phyloP scores from a whole-genome alignment of 768 basidiomycete genomes.

The Sporobolomyces pararoseus region DNA sequence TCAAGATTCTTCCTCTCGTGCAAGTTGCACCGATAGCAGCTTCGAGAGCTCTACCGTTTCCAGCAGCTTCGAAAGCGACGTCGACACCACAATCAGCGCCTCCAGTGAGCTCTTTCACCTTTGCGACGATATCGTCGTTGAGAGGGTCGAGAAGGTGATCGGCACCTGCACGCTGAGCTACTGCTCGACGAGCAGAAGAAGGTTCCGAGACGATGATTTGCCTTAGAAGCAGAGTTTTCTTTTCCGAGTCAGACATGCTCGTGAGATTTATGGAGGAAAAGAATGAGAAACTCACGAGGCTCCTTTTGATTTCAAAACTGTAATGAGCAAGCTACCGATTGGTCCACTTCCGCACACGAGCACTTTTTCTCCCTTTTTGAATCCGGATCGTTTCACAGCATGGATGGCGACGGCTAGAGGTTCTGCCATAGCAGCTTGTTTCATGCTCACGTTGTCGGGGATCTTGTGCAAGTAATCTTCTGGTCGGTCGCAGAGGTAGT shows the following conservation, averaged over 20 bases:
- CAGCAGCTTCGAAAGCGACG: constrained; percentile 56
- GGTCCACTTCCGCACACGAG: constrained; percentile 51
- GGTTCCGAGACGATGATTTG: constrained; percentile 54
- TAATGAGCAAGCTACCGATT: constrained; percentile 53
- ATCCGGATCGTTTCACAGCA: constrained; percentile 53
- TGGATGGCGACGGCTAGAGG: constrained; percentile 56
- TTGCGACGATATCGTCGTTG: constrained; percentile 45
- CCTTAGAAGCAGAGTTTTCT: no score
- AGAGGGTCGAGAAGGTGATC: constrained; percentile 51
- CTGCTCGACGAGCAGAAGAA: constrained; percentile 50
- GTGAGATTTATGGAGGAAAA: no score
- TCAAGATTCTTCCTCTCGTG: constrained; percentile 52
- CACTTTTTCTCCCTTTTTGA: constrained; percentile 51
- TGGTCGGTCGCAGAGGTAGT: constrained; percentile 49
- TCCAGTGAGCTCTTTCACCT: constrained; percentile 46
- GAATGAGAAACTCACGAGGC: constrained; percentile 41
- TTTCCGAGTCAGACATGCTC: no score
- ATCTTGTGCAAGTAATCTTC: constrained; percentile 51
- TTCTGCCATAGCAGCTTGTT: constrained; percentile 54
- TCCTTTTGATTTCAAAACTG: constrained; percentile 50
- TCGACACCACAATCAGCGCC: constrained; percentile 51
- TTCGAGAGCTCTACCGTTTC: constrained; percentile 52
- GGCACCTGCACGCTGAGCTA: constrained; percentile 52
- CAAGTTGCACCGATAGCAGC: constrained; percentile 51
- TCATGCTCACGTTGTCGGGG: constrained; percentile 52